Evolutionary conservation across 495 filamentous ascomycete species (phyloP), one percentile per base, ranked within the genome.

Genomic region (Bacidia gigantensis): DNA sequence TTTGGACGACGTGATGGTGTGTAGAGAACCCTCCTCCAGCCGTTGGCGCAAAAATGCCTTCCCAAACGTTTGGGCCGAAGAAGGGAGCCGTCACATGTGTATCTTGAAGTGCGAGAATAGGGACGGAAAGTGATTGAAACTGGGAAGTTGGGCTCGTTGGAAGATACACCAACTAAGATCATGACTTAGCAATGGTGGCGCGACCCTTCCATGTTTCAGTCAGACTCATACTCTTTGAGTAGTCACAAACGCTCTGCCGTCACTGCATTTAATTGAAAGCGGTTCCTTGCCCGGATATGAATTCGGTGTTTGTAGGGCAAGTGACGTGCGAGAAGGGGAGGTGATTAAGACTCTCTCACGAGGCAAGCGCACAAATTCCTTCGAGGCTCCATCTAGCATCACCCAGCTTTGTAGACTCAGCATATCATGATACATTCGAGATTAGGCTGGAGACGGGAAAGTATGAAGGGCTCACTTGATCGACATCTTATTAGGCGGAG

Each of bases 31-130:
- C 87, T n/a, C 93, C 93, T 23, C 82, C 80, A 0, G 81, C 62
- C 24, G 92, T 84, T 18, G 93, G 89, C 58, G 83, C 83, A 47
- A 94, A 74, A 24, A 81, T 67, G 25, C 82, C 82, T 22, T 77
- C 77, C 92, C 92, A 98, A 58, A 82, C 82, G 69, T 96, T 97
- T 10, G 93, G 84, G n/a, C 92, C 92, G 61, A 97, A 93, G 69
- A 89, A 94, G 1, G 93, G 89, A 1, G 90, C 86, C 5, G 83
- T 78, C 50, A 96, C 86, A 61, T 87, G 87, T n/a, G 81, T 83
- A 65, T 98, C 90, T 66, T 80, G 78, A 40, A 95, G 74, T 59
- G 86, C 84, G 46, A 90, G 75, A 50, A 96, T 81, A 20, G 92
- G 92, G 0, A 82, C 78, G 22, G 88, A 87, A 69, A 98, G 95